Conservation (phyloP, 805 yeast species). For the Saturnispora kantuleensis region DNA sequence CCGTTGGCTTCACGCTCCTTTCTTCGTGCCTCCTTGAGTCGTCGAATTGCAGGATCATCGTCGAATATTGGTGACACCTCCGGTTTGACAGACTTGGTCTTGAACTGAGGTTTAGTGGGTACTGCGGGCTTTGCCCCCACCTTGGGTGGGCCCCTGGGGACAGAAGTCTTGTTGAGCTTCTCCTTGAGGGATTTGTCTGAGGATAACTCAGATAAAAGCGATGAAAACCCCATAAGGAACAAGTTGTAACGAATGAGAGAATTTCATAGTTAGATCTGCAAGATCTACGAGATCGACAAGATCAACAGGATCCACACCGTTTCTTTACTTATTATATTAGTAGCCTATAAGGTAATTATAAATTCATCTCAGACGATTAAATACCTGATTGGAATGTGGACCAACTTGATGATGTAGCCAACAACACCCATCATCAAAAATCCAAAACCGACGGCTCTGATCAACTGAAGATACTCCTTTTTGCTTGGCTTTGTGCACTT, state of each 20-base stretch:
- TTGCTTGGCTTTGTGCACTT: constrained; percentile 90
- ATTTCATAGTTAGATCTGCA: not conserved
- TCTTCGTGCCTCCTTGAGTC: constrained; percentile 57
- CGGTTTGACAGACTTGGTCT: no score
- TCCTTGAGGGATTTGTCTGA: constrained; percentile 15
- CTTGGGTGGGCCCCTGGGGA: not conserved
- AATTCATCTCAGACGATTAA: constrained; percentile 58
- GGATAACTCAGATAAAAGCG: constrained; percentile 24
- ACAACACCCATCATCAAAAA: constrained; percentile 96
- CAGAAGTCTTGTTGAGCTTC: not conserved
- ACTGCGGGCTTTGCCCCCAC: not conserved
- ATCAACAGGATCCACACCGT: no score
- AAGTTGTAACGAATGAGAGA: not conserved
- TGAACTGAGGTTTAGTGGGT: no score
- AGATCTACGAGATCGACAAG: not conserved
- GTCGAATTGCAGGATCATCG: constrained; percentile 61
- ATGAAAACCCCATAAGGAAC: constrained; percentile 12
- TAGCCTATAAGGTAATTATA: no score
- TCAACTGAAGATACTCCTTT: constrained; percentile 80
- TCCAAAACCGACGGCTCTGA: constrained; percentile 95
- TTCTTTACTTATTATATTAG: no score
- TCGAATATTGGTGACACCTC: not conserved
- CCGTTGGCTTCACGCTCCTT: constrained; percentile 37
- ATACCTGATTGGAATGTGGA: constrained; percentile 94
- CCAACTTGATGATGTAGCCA: constrained; percentile 88